Evolutionary conservation across 1,284 basidiomycete genomes (phyloP).

Genomic region (Erythrobasidium hasegawianum): DNA sequence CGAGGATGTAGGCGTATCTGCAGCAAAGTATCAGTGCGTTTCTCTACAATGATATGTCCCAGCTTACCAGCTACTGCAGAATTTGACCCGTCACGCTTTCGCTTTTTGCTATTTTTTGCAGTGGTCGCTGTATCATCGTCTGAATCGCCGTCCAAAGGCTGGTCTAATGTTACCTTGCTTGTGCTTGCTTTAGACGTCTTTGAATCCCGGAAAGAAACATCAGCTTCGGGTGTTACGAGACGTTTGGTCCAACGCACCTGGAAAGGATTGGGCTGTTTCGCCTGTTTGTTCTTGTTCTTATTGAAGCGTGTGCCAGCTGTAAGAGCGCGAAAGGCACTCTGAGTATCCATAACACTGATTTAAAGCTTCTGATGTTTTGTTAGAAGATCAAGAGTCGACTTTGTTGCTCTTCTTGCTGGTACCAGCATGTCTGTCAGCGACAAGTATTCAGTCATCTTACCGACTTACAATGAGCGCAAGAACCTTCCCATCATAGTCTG

Average conservation of each 20-base stretch:
- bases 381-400: background rate
- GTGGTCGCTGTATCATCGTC: too few species aligned
- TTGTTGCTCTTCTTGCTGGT: background rate
- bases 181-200: background rate
- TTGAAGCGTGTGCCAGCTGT: slow-evolving; percentile 35
- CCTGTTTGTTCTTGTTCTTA: slow-evolving; percentile 13
- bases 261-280: slow-evolving; percentile 1
- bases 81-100: background rate
- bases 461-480: slow-evolving; percentile 88
- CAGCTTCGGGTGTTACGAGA: background rate
- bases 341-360: slow-evolving; percentile 11
- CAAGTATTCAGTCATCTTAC: slow-evolving; percentile 64
- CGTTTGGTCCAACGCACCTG: too few species aligned
- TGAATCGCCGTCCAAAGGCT: background rate
- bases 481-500: slow-evolving; percentile 83
- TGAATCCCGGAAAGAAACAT: background rate
- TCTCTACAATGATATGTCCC: background rate
- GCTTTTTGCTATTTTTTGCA: slow-evolving; percentile 4
- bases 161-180: background rate
- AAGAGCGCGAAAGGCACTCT: slow-evolving; percentile 18
- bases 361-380: background rate
- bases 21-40: background rate
- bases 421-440: slow-evolving; percentile 10
- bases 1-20: background rate
- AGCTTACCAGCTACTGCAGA: background rate